Percentiles rank a stretch among this genome's conserved stretches.
Evolutionary conservation across 768 basidiomycete genomes (phyloP).

Genomic region (Dioszegia hungarica): DNA sequence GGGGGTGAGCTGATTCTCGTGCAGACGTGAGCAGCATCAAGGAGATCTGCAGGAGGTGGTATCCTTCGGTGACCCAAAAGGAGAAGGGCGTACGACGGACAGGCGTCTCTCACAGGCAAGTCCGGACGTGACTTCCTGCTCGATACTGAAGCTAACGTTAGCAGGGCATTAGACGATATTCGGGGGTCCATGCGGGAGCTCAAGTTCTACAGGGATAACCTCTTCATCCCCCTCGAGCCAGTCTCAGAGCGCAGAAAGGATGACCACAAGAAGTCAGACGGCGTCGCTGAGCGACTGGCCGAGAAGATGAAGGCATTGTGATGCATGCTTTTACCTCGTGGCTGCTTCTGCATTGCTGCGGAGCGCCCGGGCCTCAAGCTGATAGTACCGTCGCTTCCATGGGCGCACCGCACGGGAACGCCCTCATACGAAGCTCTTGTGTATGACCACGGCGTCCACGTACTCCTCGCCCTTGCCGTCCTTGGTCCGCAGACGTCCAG

Average conservation of each 20-base stretch:
- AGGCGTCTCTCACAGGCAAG: slow-evolving; percentile 34
- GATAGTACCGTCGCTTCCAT: too few relatives aligned
- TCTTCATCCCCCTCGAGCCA: slow-evolving; percentile 56
- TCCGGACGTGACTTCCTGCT: background rate
- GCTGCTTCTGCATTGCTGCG: background rate
- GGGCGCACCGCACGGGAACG: too few relatives aligned
- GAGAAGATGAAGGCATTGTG: slow-evolving; percentile 7
- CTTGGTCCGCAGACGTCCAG: slow-evolving; percentile 61
- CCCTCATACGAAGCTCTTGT: slow-evolving; percentile 61
- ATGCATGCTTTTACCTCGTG: slow-evolving; percentile 3
- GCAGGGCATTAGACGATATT: slow-evolving; percentile 79
- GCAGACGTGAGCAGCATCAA: slow-evolving; percentile 47
- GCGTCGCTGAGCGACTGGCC: background rate
- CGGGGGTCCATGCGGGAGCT: slow-evolving; percentile 70
- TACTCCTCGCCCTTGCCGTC: slow-evolving; percentile 76
- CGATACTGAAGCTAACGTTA: background rate
- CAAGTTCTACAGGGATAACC: slow-evolving; percentile 68
- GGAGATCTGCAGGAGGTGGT: slow-evolving; percentile 49
- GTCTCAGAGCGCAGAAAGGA: background rate
- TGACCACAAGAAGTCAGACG: background rate
- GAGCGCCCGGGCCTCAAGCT: too few relatives aligned
- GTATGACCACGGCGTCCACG: slow-evolving; percentile 80
- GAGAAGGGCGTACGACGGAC: slow-evolving; percentile 21
- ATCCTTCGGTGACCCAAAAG: slow-evolving; percentile 30
- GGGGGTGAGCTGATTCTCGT: background rate